Percentiles rank a stretch among this genome's conserved stretches.
Evolutionary conservation across 345 rosid species (phyloP).

Genomic region (Brassica rapa): DNA sequence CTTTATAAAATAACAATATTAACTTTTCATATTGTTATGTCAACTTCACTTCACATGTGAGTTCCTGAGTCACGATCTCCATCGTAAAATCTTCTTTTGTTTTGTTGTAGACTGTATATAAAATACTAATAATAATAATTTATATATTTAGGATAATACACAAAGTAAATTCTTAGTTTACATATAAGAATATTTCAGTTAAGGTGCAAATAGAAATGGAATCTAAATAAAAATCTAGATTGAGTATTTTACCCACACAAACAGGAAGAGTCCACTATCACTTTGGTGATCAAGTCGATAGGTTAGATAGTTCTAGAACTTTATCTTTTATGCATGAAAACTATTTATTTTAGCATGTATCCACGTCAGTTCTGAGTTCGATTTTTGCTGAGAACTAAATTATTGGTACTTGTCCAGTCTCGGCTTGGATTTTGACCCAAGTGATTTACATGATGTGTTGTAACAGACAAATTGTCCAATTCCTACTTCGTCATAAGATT

Average conservation of each 20-base stretch:
- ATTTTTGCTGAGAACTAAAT: no score
- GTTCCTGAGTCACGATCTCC: constrained; percentile 30
- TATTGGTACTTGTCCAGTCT: no score
- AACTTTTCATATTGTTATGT: constrained; percentile 14
- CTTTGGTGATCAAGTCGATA: constrained; percentile 12
- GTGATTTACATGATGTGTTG: no score
- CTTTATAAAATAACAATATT: background rate
- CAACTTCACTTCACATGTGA: constrained; percentile 41
- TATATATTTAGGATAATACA: background rate
- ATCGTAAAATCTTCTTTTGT: constrained; percentile 31
- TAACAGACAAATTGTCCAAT: no score
- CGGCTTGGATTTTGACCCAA: no score
- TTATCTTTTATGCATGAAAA: constrained; percentile 9
- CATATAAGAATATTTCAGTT: background rate
- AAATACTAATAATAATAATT: background rate
- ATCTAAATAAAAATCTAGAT: background rate
- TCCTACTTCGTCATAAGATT: no score
- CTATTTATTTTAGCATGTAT: background rate
- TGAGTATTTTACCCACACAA: constrained; percentile 12
- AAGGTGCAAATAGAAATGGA: background rate
- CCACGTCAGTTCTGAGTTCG: no score
- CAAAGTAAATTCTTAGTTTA: background rate
- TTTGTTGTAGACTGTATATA: background rate
- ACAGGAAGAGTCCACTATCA: background rate
- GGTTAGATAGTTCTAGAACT: constrained; percentile 8